Evolutionary conservation across 306 rosid species (phyloP), one percentile per base, ranked within the genome.

Genomic region (Citrullus mucosospermus): DNA sequence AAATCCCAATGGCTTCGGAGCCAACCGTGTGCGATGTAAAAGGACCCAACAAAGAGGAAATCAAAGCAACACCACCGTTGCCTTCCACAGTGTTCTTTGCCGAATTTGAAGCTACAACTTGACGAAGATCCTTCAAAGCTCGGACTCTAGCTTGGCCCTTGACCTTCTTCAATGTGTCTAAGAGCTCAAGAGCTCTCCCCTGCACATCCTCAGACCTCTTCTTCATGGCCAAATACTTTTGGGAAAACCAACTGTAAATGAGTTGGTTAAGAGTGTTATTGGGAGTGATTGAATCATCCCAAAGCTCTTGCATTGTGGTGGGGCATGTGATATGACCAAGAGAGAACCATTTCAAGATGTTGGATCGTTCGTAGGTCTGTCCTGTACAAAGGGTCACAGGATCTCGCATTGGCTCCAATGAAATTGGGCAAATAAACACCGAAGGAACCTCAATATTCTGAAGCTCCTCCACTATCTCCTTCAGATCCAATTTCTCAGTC

Each of bases 301-400:
- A 92, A 17, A 92, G 92, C 81, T 90, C 91, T 62, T 90, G 97
- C 97, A 90, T 90, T 65, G 96, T 92, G 0, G 97, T 89, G 83
- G 97, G 97, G 14, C 97, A 92, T 0, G 97, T 90, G 9, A 62
- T 83, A 63, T 92, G 96, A 14, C 97, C 97, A 78, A 92, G 77
- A 67, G 87, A 85, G 70, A 92, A 85, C 97, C 97, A 92, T 82
- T 83, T 92, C 75, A 86, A 85, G 44, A 92, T 90, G 80, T 89
- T 92, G 85, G 88, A 78, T 78, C 96, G 81, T 83, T 90, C 97
- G 1, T 92, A 92, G 34, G 97, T 92, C 81, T 90, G 97, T n/a
- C 97, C 96, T 6, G 97, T 92, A 87, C 96, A 92, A 43, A 92
- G 90, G 32, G 97, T 92, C 41, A 92, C 97, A 0, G 97, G 93